Evolutionary conservation across 306 rosid species (phyloP).

Genomic region (Bauhinia variegata): DNA sequence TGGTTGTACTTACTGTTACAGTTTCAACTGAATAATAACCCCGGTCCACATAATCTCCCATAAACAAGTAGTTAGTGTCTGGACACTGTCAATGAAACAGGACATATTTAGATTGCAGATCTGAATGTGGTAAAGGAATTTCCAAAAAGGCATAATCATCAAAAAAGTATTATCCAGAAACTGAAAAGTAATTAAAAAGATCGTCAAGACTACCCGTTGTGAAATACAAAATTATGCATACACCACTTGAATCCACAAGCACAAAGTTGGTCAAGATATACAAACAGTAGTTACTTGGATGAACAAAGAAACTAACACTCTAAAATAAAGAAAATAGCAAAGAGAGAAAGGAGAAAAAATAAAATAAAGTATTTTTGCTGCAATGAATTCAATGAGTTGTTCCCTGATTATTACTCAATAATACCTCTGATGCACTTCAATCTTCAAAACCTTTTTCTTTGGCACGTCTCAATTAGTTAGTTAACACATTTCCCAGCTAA

Average conservation of each 20-base stretch:
- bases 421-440: slow-evolving; percentile 47
- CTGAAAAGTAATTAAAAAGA: slow-evolving; percentile 2
- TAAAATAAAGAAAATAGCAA: neutral
- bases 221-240: no score
- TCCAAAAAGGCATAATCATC: no score
- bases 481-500: slow-evolving; percentile 51
- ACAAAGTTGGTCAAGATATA: no score
- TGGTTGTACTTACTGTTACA: slow-evolving; percentile 71
- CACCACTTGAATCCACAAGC: no score
- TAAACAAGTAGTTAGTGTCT: slow-evolving; percentile 94
- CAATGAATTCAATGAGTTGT: slow-evolving; percentile 32
- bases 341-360: neutral
- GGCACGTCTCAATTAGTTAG: slow-evolving; percentile 50
- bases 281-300: no score
- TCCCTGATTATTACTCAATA: slow-evolving; percentile 41
- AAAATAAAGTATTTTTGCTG: slow-evolving; percentile 1
- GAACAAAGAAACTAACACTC: no score
- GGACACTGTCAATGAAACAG: slow-evolving; percentile 77
- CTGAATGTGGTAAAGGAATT: slow-evolving; percentile 12
- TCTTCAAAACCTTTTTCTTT: slow-evolving; percentile 42
- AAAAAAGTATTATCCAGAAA: slow-evolving; percentile 17
- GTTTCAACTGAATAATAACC: slow-evolving; percentile 99
- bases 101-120: slow-evolving; percentile 26
- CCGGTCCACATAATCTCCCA: slow-evolving; percentile 99
- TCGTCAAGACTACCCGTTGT: slow-evolving; percentile 1